Conservation (phyloP, 2,329 filamentous ascomycete species). For the Diaporthe vexans region DNA sequence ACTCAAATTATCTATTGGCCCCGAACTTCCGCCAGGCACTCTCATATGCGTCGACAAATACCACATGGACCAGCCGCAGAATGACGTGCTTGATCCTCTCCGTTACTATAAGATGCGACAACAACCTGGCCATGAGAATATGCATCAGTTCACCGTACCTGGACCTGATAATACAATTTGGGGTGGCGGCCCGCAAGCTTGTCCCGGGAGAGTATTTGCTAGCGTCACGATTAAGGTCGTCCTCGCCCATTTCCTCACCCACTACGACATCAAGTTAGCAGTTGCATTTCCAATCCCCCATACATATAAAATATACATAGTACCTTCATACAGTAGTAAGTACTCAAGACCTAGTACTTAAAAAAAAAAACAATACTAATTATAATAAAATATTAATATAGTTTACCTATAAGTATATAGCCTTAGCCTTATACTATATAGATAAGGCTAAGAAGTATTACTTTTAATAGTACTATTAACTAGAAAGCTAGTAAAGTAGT, state of each 20-base stretch:
- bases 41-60: conserved; percentile 21
- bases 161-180: conserved; percentile 9
- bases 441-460: too few relatives aligned
- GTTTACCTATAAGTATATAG: too few relatives aligned
- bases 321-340: too few relatives aligned
- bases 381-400: too few relatives aligned
- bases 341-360: too few relatives aligned
- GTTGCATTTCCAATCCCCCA: too few relatives aligned
- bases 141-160: conserved; percentile 8
- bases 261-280: neutral
- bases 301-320: too few relatives aligned
- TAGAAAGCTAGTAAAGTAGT: too few relatives aligned
- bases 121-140: neutral
- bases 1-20: conserved; percentile 14
- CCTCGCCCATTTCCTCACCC: conserved; percentile 20
- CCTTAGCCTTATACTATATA: too few relatives aligned
- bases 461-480: too few relatives aligned
- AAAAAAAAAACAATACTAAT: too few relatives aligned
- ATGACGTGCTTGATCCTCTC: neutral
- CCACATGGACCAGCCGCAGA: neutral
- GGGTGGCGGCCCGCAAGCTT: conserved; percentile 49
- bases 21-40: conserved; percentile 14
- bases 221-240: conserved; percentile 49
- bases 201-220: conserved; percentile 52
- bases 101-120: neutral